Evolutionary conservation across 192 early-diverging fungal species (phyloP).

Genomic region (Glomus cerebriforme): DNA sequence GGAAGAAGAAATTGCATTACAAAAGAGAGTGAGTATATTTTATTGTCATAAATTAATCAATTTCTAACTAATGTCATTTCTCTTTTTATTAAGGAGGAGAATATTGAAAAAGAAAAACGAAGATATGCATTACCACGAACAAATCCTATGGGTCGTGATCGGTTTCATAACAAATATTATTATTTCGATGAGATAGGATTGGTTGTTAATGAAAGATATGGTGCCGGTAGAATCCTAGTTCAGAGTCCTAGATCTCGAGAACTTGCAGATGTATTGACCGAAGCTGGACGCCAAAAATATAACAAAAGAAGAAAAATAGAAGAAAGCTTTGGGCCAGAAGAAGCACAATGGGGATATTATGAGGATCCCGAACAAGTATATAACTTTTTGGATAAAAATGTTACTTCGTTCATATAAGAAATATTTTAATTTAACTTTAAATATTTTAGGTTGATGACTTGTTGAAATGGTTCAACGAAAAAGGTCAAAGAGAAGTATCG

Average conservation of each 20-base stretch:
- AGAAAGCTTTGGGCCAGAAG: constrained; percentile 39
- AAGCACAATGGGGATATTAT: constrained; percentile 41
- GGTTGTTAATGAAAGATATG: constrained; percentile 42
- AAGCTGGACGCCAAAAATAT: constrained; percentile 37
- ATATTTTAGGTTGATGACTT: constrained; percentile 65
- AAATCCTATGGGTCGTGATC: constrained; percentile 77
- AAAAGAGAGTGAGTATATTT: constrained; percentile 39
- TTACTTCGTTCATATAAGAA: neutral
- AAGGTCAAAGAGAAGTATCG: constrained; percentile 73
- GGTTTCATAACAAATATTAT: constrained; percentile 88
- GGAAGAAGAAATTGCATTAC: constrained; percentile 54
- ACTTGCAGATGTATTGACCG: constrained; percentile 48
- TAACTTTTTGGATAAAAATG: neutral
- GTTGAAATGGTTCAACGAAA: constrained; percentile 72
- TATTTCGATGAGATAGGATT: constrained; percentile 84
- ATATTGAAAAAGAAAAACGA: constrained; percentile 72
- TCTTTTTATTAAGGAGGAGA: constrained; percentile 51
- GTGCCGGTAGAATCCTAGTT: constrained; percentile 62
- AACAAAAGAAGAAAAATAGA: constrained; percentile 34
- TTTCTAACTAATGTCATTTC: neutral
- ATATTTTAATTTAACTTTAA: neutral
- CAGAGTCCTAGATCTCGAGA: constrained; percentile 56
- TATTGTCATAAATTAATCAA: neutral
- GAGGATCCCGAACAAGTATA: constrained; percentile 47
- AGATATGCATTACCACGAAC: constrained; percentile 67